Conservation (phyloP, 257 asterid genomes). For the Datura wrightii region DNA sequence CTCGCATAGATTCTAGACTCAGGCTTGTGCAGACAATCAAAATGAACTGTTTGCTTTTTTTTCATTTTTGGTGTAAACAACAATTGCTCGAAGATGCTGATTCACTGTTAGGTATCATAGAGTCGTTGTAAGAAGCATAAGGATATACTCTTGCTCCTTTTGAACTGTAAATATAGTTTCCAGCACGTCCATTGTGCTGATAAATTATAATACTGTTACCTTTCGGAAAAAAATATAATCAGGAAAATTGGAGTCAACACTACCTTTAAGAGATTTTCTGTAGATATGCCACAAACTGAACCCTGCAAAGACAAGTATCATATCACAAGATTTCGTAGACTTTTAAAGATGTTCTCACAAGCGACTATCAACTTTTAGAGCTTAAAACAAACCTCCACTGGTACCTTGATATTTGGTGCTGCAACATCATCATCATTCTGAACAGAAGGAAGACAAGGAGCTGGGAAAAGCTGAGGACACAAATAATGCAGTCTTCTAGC, state of each 20-base stretch:
- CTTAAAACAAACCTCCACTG: not conserved
- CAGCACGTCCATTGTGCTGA: not conserved
- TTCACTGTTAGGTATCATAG: slow-evolving; percentile 22
- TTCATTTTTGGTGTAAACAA: not conserved
- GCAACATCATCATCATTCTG: not conserved
- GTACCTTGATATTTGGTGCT: slow-evolving; percentile 8
- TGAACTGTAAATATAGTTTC: not conserved
- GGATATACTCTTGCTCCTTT: not conserved
- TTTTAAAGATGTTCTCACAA: not conserved
- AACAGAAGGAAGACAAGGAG: slow-evolving; percentile 6
- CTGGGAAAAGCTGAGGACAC: slow-evolving; percentile 19
- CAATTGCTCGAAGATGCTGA: not conserved
- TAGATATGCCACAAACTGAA: slow-evolving; percentile 22
- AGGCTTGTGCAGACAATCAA: not conserved
- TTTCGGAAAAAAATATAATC: not conserved
- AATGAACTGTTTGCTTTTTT: not conserved
- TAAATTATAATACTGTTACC: not conserved
- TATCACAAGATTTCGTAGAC: not conserved
- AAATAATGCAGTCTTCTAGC: not conserved
- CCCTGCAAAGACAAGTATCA: not conserved
- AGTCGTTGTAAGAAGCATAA: not conserved
- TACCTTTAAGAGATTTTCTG: slow-evolving; percentile 21
- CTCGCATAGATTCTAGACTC: too few species aligned
- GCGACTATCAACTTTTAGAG: not conserved
- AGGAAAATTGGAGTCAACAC: not conserved